These are phyloP conservation scores for Geranomyces variabilis DNA, from an alignment of 192 early-diverging fungal genomes.

Conservation along the genomic window DNA sequence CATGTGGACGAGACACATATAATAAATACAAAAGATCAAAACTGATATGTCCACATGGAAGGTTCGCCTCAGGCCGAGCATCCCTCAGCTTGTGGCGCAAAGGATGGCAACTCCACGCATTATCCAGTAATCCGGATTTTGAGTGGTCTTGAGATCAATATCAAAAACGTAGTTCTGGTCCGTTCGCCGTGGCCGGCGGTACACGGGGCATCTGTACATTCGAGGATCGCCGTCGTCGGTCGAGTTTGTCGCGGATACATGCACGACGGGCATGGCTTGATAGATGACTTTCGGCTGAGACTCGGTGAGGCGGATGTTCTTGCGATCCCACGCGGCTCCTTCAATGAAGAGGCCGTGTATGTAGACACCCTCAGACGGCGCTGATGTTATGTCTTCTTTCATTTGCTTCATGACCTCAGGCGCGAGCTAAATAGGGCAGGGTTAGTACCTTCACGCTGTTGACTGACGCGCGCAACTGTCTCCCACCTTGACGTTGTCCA, in stretches of 20 bases:
- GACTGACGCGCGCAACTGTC: not conserved
- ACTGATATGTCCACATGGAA: too few species aligned
- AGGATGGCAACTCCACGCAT: slow-evolving; percentile 62
- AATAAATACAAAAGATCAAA: too few species aligned
- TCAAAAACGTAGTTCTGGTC: slow-evolving; percentile 69
- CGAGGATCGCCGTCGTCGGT: slow-evolving; percentile 63
- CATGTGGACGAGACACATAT: too few species aligned
- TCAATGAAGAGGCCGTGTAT: slow-evolving; percentile 72
- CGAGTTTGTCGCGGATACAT: slow-evolving; percentile 60
- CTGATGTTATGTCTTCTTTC: slow-evolving; percentile 68
- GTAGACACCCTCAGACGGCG: slow-evolving; percentile 65
- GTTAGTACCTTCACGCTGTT: slow-evolving; percentile 15
- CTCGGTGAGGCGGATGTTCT: slow-evolving; percentile 66
- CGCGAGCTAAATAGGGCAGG: slow-evolving; percentile 45
- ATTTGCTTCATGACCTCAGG: slow-evolving; percentile 73
- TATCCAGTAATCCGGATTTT: slow-evolving; percentile 68
- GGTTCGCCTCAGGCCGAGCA: too few species aligned
- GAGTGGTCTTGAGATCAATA: slow-evolving; percentile 63
- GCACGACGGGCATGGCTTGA: slow-evolving; percentile 64
- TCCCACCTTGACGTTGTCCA: slow-evolving; percentile 65
- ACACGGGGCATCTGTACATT: slow-evolving; percentile 66
- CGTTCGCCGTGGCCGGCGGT: slow-evolving; percentile 60
- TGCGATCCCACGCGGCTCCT: slow-evolving; percentile 69
- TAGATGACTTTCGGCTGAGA: slow-evolving; percentile 67
- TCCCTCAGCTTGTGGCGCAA: slow-evolving; percentile 36